phyloP scores from a whole-genome alignment of 75 land plant genomes.

The Pseudotsuga menziesii region DNA sequence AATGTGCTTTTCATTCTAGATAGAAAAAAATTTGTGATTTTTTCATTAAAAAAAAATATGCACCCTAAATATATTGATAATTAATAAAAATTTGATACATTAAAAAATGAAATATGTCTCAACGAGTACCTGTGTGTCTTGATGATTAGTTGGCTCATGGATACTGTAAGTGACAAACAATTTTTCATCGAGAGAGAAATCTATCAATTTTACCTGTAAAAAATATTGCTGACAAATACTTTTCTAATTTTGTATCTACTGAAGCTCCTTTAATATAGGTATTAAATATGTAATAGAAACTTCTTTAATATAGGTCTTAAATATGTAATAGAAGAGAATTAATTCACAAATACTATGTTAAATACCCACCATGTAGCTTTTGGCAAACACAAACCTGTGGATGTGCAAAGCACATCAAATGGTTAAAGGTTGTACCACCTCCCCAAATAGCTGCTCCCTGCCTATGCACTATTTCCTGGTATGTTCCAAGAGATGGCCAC shows the following conservation, averaged over 20 bases:
- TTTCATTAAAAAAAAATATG: too few relatives aligned
- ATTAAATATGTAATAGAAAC: background rate
- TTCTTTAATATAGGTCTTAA: too few relatives aligned
- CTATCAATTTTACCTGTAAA: slow-evolving; percentile 41
- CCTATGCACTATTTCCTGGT: slow-evolving; percentile 81
- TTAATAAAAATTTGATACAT: too few relatives aligned
- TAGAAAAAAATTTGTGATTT: too few relatives aligned
- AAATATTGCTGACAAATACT: too few relatives aligned
- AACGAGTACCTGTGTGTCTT: slow-evolving; percentile 61
- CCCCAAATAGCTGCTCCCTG: slow-evolving; percentile 97
- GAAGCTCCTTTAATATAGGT: too few relatives aligned
- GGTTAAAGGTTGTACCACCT: slow-evolving; percentile 60
- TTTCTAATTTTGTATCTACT: too few relatives aligned
- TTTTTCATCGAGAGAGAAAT: slow-evolving; percentile 71
- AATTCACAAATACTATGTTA: background rate
- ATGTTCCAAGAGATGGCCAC: slow-evolving; percentile 95
- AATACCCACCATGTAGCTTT: background rate
- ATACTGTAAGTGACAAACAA: slow-evolving; percentile 75
- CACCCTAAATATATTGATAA: too few relatives aligned
- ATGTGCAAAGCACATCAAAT: background rate
- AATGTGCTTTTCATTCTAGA: too few relatives aligned
- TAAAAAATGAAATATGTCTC: too few relatives aligned
- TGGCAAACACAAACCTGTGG: too few relatives aligned
- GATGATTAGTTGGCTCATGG: slow-evolving; percentile 92
- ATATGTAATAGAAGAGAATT: background rate